phyloP scores from a whole-genome alignment of 176 grass and related monocot species.

The Phyllostachys edulis region DNA sequence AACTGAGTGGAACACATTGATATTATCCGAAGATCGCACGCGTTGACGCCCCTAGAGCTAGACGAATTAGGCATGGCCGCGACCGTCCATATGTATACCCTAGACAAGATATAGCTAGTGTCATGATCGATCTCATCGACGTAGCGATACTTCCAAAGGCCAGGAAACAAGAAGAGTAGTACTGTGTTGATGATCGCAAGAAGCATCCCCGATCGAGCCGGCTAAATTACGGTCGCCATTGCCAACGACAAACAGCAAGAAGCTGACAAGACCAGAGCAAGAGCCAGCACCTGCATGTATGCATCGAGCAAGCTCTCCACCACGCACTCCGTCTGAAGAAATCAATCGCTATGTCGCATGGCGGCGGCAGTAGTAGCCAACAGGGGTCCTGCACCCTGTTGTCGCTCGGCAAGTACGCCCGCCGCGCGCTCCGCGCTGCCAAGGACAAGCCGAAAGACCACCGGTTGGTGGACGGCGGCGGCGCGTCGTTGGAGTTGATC shows the following conservation, averaged over 20 bases:
- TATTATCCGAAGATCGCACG: neutral
- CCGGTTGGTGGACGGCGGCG: neutral
- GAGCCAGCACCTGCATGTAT: neutral
- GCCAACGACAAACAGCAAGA: neutral
- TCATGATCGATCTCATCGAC: neutral
- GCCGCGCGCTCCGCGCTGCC: neutral
- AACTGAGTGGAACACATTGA: neutral
- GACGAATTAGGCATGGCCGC: neutral
- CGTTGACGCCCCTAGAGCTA: neutral
- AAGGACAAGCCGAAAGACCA: neutral
- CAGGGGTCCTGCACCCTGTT: conserved; percentile 6
- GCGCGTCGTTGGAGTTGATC: conserved; percentile 25
- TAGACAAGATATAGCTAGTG: neutral
- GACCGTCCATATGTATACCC: neutral
- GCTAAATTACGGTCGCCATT: neutral
- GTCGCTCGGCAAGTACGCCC: conserved; percentile 26
- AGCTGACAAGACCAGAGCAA: neutral
- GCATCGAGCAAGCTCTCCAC: conserved; percentile 13
- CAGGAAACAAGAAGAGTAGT: conserved; percentile 9
- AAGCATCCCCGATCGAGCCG: neutral
- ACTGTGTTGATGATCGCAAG: conserved; percentile 27
- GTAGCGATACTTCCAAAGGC: conserved; percentile 3
- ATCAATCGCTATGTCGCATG: neutral
- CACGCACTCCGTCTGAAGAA: neutral
- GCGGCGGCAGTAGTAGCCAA: neutral